These are phyloP conservation scores for Monsonia emarginata DNA, from an alignment of 441 rosid genomes.

Conservation along the genomic window DNA sequence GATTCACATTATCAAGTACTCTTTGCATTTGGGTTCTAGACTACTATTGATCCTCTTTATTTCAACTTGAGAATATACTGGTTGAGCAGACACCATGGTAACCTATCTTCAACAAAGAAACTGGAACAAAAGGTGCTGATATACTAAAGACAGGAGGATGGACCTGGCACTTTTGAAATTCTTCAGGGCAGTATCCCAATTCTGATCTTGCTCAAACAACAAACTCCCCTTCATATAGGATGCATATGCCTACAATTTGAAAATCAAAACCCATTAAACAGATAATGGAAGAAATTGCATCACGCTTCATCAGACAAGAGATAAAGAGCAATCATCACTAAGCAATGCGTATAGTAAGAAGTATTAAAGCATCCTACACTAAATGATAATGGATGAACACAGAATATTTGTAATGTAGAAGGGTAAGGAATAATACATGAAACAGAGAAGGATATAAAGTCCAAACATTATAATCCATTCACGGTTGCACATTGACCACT, in stretches of 20 bases:
- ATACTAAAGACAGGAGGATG: conserved; percentile 22
- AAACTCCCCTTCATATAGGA: conserved; percentile 92
- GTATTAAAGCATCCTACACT: conserved; percentile 1
- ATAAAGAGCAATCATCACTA: not conserved
- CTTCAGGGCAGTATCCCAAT: conserved; percentile 84
- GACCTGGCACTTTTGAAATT: conserved; percentile 91
- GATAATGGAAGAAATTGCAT: not conserved
- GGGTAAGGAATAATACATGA: not conserved
- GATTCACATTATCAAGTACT: not conserved
- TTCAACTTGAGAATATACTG: conserved; percentile 6
- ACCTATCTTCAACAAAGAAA: not conserved
- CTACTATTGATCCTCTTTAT: not conserved
- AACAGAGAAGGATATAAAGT: not conserved
- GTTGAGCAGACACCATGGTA: conserved; percentile 8
- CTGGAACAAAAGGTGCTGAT: not conserved
- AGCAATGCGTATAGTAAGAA: not conserved
- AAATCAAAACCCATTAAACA: conserved; percentile 11
- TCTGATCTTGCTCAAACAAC: conserved; percentile 92
- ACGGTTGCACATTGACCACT: too few relatives aligned
- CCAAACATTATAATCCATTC: not conserved
- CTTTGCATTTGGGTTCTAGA: not conserved
- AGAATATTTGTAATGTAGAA: not conserved
- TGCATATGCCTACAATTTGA: conserved; percentile 65
- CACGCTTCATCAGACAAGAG: not conserved
- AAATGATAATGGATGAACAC: not conserved